Base-by-base conservation (phyloP, 495 filamentous ascomycete species). In the Apiosordaria backusii region DNA sequence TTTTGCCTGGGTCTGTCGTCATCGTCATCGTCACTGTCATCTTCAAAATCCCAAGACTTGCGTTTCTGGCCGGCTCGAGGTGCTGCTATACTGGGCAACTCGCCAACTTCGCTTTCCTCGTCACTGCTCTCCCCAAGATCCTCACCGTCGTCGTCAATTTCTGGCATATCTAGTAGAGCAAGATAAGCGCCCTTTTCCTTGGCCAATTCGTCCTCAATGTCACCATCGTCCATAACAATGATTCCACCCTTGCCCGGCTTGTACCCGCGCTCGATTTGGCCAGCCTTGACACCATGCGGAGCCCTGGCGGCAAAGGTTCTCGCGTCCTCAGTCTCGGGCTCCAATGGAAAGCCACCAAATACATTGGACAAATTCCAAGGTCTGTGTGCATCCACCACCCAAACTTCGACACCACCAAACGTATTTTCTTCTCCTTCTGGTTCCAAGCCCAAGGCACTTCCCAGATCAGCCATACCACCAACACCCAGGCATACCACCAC, bases 281-380 rank as follows among this genome's bases (percentile, higher is more conserved):
- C 95, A 64, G 82, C 87, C 65, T 71, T 81, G n/a, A 85, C 76
- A 29, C 82, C 83, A 3, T 55, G 64, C 5, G 80, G 83, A 57
- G 81, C 75, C 70, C 86, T 84, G 2, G 78, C 78, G 54, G 84
- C 70, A 65, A 77, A 80, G 9, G 72, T 79, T 13, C 67, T 79
- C 29, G 78, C 76, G 40, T 81, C 81, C 23, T 79, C 79, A 50
- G 83, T 81, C 24, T 77, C 79, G 7, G 80, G 75, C 66, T 84
- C 79, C 5, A 80, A 68, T 24, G 86, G 80, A 64, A 85, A 84
- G 9, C 90, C 91, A 6, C 89, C 91, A 79, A 97, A 98, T 7
- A 98, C 87, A 79, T 98, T 99, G 61, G 85, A 86, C 74, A 99
- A 73, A 77, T 99, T 97, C 94, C 94, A 99, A 58, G 94, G 94